phyloP scores from a whole-genome alignment of 495 filamentous ascomycete species.

The Amorphotheca resinae region DNA sequence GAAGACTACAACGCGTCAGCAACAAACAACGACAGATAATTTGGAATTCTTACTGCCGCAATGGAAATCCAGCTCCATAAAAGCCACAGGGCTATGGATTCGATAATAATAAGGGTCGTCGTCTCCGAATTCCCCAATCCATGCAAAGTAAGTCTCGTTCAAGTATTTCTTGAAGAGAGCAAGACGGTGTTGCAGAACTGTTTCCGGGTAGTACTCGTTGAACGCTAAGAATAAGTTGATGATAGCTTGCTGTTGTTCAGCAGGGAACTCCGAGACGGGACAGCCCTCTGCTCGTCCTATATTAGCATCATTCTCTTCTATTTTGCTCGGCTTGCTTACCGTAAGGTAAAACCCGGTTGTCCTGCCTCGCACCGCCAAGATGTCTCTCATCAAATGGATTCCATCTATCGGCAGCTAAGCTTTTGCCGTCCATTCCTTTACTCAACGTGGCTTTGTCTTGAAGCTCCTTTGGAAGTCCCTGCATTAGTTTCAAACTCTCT shows the following conservation, averaged over 20 bases:
- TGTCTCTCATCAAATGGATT: slow-evolving; percentile 65
- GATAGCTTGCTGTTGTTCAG: slow-evolving; percentile 38
- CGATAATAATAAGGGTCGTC: slow-evolving; percentile 64
- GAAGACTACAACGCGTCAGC: slow-evolving; percentile 36
- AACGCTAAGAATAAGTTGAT: slow-evolving; percentile 45
- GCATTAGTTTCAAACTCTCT: slow-evolving; percentile 54
- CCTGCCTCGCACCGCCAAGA: slow-evolving; percentile 59
- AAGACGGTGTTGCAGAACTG: slow-evolving; percentile 37
- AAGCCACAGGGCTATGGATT: slow-evolving; percentile 58
- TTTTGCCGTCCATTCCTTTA: slow-evolving; percentile 41
- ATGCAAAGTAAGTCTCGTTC: slow-evolving; percentile 59
- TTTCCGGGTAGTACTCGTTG: slow-evolving; percentile 47
- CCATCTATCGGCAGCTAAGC: slow-evolving; percentile 41
- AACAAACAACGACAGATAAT: background rate
- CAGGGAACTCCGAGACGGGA: slow-evolving; percentile 30
- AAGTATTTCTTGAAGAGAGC: slow-evolving; percentile 38
- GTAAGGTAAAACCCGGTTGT: slow-evolving; percentile 64
- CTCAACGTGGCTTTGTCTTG: slow-evolving; percentile 44
- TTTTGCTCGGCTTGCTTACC: slow-evolving; percentile 17
- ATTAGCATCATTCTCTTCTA: background rate
- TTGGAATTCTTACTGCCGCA: slow-evolving; percentile 34
- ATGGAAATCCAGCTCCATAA: slow-evolving; percentile 71
- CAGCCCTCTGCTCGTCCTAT: slow-evolving; percentile 36
- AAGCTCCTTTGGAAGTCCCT: slow-evolving; percentile 36
- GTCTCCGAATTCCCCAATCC: slow-evolving; percentile 57